Evolutionary conservation across 179 eudicot species (phyloP), one percentile per base, ranked within the genome.

Genomic region (Carnegiea gigantea): DNA sequence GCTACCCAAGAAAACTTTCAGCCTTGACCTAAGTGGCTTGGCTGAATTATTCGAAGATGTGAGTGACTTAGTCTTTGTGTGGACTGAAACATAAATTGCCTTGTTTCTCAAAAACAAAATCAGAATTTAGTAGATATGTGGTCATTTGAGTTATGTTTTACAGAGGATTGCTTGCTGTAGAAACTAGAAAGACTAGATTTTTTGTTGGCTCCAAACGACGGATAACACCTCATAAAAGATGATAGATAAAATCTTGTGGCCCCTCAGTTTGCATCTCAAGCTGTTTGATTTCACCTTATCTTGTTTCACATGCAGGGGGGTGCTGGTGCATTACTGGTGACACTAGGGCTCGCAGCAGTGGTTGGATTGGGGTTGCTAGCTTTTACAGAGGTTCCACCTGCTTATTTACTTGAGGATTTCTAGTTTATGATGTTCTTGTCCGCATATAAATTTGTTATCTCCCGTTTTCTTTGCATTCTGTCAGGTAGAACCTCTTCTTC

Each of bases 401-500:
- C 30, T 44, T 30, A 73, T n/a, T 44, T 30, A 17, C 79, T 65
- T 46, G 6, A 38, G 28, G 33, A 26, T 14, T 33, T 65, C 57
- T 48, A 11, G 33, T 33, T 68, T 20, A 36, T 76, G 12, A 62
- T 79, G 73, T 67, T 33, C 18, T 30, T 26, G 73, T 33, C 74
- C 28, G 62, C 77, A 65, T 72, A 60, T 40, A 26, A 82, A 44
- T 57, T 76, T 33, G 5, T 67, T 64, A 76, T 36, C 78, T 71
- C 59, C 30, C 13, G 15, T 49, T 70, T 60, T 77, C 28, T 78
- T 77, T n/a, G 59, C 59, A 36, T 20, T 30, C 73, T 72, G 77
- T 20, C 92, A 96, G 99, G 88, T 92, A 36, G 98, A 96, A 90
- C 94, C 99, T 70, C 76, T 93, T 79, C 98, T 96, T 72, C 94